phyloP scores from a whole-genome alignment of 2,329 filamentous ascomycete species.

The Salinomyces thailandicus region DNA sequence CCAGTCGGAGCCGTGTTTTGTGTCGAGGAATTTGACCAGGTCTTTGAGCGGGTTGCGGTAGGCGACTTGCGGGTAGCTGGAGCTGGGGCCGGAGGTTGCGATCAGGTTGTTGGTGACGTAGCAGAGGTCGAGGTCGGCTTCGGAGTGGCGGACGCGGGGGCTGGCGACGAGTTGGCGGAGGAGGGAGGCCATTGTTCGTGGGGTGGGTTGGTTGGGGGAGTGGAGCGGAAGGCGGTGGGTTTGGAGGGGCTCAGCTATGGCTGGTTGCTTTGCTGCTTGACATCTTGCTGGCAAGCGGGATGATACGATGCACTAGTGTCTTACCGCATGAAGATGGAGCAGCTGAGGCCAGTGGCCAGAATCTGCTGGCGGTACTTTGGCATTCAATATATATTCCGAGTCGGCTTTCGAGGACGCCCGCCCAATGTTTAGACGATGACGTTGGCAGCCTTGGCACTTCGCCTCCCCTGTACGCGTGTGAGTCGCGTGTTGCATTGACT shows the following conservation, averaged over 20 bases:
- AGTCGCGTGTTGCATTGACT: no score
- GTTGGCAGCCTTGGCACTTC: no score
- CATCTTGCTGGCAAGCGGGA: no score
- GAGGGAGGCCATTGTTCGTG: slow-evolving; percentile 34
- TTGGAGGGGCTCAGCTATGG: not conserved
- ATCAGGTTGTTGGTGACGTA: slow-evolving; percentile 80
- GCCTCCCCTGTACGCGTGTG: no score
- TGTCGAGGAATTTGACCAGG: slow-evolving; percentile 78
- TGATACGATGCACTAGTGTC: no score
- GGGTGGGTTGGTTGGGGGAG: no score
- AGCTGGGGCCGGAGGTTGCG: slow-evolving; percentile 75
- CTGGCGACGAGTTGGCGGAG: slow-evolving; percentile 87
- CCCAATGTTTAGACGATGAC: no score
- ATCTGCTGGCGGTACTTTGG: no score
- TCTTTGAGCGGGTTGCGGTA: slow-evolving; percentile 89
- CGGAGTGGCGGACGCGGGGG: slow-evolving; percentile 70
- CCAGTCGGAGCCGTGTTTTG: slow-evolving; percentile 75
- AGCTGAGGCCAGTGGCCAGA: no score
- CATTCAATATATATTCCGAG: no score
- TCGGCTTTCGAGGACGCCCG: no score
- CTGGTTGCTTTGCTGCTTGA: not conserved
- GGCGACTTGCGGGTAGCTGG: slow-evolving; percentile 78
- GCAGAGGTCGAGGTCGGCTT: slow-evolving; percentile 85
- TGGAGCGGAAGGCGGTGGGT: not conserved
- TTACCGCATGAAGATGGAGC: no score